These are phyloP conservation scores for Colletotrichum paranaense DNA, from an alignment of 2,329 filamentous ascomycete genomes.

Conservation along the genomic window DNA sequence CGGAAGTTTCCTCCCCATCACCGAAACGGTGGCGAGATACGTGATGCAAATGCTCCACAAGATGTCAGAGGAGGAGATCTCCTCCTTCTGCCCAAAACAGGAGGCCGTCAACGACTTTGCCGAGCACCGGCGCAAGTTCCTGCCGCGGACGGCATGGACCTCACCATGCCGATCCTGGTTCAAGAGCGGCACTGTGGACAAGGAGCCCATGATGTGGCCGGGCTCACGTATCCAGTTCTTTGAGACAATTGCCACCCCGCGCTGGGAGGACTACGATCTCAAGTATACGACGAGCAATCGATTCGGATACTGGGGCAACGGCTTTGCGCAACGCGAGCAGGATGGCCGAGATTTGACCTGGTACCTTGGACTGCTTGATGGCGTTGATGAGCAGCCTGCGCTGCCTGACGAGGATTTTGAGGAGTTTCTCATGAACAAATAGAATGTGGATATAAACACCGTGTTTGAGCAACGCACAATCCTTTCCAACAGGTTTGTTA, in stretches of 20 bases:
- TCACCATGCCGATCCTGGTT: conserved; percentile 42
- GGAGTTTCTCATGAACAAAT: conserved; percentile 39
- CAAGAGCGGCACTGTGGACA: conserved; percentile 41
- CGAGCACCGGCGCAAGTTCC: conserved; percentile 44
- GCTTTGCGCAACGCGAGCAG: conserved; percentile 35
- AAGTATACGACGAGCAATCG: conserved; percentile 39
- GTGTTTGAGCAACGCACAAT: neutral
- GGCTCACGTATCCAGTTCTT: conserved; percentile 42
- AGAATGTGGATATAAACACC: neutral
- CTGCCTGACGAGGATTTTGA: conserved; percentile 40
- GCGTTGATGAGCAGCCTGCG: conserved; percentile 37
- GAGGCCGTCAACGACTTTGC: conserved; percentile 44
- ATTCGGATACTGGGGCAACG: conserved; percentile 42
- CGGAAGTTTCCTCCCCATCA: conserved; percentile 41
- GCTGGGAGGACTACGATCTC: conserved; percentile 43
- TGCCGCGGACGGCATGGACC: conserved; percentile 41
- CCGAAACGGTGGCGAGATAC: conserved; percentile 41
- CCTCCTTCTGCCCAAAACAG: conserved; percentile 39
- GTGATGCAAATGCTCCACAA: conserved; percentile 45
- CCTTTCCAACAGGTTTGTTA: neutral
- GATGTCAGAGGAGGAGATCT: conserved; percentile 40
- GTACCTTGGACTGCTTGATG: conserved; percentile 38
- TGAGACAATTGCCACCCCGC: conserved; percentile 39
- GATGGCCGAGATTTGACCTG: conserved; percentile 38
- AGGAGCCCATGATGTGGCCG: conserved; percentile 42